Conservation (phyloP, 176 grass and related monocot genomes). For the Saccharum officinarum region DNA sequence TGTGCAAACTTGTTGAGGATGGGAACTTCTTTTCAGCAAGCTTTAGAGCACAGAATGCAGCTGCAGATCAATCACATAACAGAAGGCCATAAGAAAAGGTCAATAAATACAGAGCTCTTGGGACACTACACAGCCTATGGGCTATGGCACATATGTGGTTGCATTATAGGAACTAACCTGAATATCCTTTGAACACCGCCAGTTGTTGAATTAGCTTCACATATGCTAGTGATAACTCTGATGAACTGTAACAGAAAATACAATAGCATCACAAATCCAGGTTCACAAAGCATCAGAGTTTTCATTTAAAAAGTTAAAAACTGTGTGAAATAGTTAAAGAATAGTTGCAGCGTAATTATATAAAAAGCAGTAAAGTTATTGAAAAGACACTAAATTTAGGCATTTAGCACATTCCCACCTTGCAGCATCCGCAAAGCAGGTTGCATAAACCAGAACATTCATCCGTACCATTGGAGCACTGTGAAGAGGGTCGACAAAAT, state of each 20-base stretch:
- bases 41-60: slow-evolving; percentile 82
- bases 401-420: slow-evolving; percentile 53
- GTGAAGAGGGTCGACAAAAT: slow-evolving; percentile 24
- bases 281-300: slow-evolving; percentile 15
- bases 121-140: neutral
- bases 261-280: slow-evolving; percentile 29
- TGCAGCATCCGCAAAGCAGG: slow-evolving; percentile 87
- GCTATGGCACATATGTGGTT: neutral
- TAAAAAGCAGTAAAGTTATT: slow-evolving; percentile 13
- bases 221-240: slow-evolving; percentile 79
- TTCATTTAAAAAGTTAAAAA: slow-evolving; percentile 10
- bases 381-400: neutral
- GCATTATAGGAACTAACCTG: slow-evolving; percentile 47
- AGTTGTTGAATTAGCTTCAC: slow-evolving; percentile 88
- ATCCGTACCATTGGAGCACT: slow-evolving; percentile 87
- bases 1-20: slow-evolving; percentile 62
- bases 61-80: slow-evolving; percentile 40
- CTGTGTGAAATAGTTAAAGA: neutral
- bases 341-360: slow-evolving; percentile 1
- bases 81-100: slow-evolving; percentile 7
- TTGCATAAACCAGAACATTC: slow-evolving; percentile 85
- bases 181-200: slow-evolving; percentile 82
- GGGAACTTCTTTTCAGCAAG: slow-evolving; percentile 77
- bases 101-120: neutral
- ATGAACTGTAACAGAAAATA: slow-evolving; percentile 59